These are phyloP conservation scores for Dalechampia spathulata DNA, from an alignment of 441 rosid species.

Conservation along the genomic window DNA sequence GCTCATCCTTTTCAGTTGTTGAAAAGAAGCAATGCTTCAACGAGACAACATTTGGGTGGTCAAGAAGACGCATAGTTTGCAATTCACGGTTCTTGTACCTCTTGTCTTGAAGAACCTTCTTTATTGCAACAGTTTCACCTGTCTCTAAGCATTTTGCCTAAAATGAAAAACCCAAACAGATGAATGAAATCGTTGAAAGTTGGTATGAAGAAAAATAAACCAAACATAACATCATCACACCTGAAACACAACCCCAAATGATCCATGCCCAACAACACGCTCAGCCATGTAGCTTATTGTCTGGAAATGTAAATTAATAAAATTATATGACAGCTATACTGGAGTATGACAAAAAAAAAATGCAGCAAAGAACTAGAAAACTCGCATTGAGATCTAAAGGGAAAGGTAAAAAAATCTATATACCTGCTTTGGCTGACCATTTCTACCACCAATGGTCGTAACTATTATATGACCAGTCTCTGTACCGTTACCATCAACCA, in stretches of 20 bases:
- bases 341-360: background rate
- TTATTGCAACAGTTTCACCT: slow-evolving; percentile 80
- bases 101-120: slow-evolving; percentile 35
- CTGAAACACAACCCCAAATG: slow-evolving; percentile 97
- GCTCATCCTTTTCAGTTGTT: slow-evolving; percentile 83
- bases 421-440: slow-evolving; percentile 97
- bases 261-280: slow-evolving; percentile 93
- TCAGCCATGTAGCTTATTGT: slow-evolving; percentile 99
- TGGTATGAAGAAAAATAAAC: no score
- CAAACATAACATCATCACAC: no score
- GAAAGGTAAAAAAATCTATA: background rate
- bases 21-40: slow-evolving; percentile 95
- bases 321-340: background rate
- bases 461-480: slow-evolving; percentile 94
- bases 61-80: slow-evolving; percentile 94
- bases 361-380: background rate
- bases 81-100: slow-evolving; percentile 98
- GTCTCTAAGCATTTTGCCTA: slow-evolving; percentile 96
- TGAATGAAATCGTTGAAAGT: no score
- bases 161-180: background rate
- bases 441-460: slow-evolving; percentile 93
- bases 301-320: slow-evolving; percentile 27
- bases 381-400: background rate
- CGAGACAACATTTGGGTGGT: slow-evolving; percentile 83
- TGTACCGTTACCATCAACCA: slow-evolving; percentile 85